Evolutionary conservation across 1,284 basidiomycete species (phyloP), one percentile per base, ranked within the genome.

Genomic region (Tilletia indica): DNA sequence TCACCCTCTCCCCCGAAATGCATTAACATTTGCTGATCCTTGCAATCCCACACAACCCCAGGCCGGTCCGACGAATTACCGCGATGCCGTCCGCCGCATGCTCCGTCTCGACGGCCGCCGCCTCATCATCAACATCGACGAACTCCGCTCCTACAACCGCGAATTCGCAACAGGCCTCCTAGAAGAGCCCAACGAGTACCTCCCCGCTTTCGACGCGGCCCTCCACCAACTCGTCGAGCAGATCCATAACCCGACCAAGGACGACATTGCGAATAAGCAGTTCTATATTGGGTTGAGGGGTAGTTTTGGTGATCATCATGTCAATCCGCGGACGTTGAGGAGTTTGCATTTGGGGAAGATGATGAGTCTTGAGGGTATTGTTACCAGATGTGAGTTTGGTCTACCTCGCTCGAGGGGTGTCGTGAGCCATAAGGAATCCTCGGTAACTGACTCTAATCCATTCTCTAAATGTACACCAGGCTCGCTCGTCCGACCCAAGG

Each of bases 241-340:
- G 74, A 87, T 92, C 4, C 89, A 91, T 80, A 92, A 95, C 84
- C 86, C 88, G 5, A 88, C 91, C 68, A 96, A 97, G 86, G 91
- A 94, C 85, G 90, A 93, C 68, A 90, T 94, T 73, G 87, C 89
- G 49, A 89, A 89, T 73, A 94, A 92, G 74, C 74, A 74, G 51
- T 82, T 77, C 75, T 91, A 92, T 79, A 88, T 97, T 72, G 97
- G 96, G n/a, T 90, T 99, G 84, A 91, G 92, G 76, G 97, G 97
- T 70, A 96, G 93, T n/a, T 99, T 99, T 85, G 97, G 97, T 66
- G 95, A 98, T 85, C 93, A 99, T 85, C 94, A 98, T 85, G 93
- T 96, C 85, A 98, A 92, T 85, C 97, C 97, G 56, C 89, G 97
- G 9, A 96, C 94, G 11, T 89, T 99, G 49, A 89, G 91, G 73